These are phyloP conservation scores for Clarkia xantiana DNA, from an alignment of 345 rosid species.

Conservation along the genomic window DNA sequence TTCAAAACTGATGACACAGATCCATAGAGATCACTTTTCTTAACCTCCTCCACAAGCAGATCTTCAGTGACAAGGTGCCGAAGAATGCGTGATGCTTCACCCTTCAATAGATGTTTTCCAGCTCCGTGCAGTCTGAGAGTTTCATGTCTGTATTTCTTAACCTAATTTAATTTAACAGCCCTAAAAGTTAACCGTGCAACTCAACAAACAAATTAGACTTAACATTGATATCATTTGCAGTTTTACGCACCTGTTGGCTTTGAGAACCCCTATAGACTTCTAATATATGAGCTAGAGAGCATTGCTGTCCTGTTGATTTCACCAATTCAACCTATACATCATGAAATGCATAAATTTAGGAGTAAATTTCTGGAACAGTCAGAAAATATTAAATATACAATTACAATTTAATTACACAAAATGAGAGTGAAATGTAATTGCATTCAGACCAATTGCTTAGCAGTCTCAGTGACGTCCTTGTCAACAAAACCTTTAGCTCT, in stretches of 20 bases:
- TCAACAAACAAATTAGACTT: constrained; percentile 3
- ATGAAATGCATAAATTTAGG: background rate
- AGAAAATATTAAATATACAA: constrained; percentile 1
- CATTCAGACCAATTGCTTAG: constrained; percentile 69
- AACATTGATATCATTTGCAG: background rate
- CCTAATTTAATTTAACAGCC: constrained; percentile 31
- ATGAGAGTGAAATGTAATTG: background rate
- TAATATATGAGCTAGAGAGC: constrained; percentile 73
- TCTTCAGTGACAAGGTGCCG: constrained; percentile 80
- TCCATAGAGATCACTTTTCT: constrained; percentile 92
- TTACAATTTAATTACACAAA: background rate
- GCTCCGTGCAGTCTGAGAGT: constrained; percentile 78
- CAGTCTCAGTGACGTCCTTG: constrained; percentile 71
- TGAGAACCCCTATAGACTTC: constrained; percentile 95
- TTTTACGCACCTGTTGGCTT: constrained; percentile 54
- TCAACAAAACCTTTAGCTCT: constrained; percentile 46
- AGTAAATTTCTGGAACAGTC: background rate
- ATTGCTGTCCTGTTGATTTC: constrained; percentile 58
- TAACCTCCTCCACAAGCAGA: constrained; percentile 73
- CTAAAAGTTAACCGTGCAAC: constrained; percentile 1
- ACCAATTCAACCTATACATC: constrained; percentile 77
- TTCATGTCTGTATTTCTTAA: constrained; percentile 75
- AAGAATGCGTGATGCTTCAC: constrained; percentile 76
- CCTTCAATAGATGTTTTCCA: constrained; percentile 68
- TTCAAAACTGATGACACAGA: constrained; percentile 79